A percentile compares a stretch with the other conserved stretches of the same genome.
These are phyloP conservation scores for Lecanicillium sp. DNA, from an alignment of 2,329 filamentous ascomycete species.

Conservation along the genomic window DNA sequence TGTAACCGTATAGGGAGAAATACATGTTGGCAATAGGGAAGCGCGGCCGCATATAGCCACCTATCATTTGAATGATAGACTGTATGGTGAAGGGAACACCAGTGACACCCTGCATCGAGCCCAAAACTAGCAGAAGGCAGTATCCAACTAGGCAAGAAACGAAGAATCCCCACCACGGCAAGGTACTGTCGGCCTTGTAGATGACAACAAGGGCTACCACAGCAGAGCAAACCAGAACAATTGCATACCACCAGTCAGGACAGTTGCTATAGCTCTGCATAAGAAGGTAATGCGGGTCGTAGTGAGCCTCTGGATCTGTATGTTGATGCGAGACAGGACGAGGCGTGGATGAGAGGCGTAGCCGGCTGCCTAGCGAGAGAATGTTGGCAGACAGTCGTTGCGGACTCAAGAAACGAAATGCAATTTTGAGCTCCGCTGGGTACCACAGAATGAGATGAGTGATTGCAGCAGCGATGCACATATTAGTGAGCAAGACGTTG, in stretches of 20 bases:
- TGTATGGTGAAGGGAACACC: constrained; percentile 36
- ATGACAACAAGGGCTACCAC: constrained; percentile 33
- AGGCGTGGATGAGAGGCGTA: not conserved
- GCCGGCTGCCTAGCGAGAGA: not conserved
- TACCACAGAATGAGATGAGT: constrained; percentile 22
- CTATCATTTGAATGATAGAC: constrained; percentile 40
- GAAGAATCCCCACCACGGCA: constrained; percentile 36
- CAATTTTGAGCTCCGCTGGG: constrained; percentile 18
- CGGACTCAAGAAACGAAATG: constrained; percentile 16
- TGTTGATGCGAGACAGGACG: constrained; percentile 7
- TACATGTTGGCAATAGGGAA: constrained; percentile 38
- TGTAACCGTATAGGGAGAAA: constrained; percentile 33
- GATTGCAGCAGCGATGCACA: constrained; percentile 41
- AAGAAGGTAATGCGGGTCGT: constrained; percentile 39
- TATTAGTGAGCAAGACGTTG: constrained; percentile 38
- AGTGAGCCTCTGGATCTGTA: constrained; percentile 15
- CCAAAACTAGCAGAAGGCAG: constrained; percentile 35
- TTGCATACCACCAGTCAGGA: constrained; percentile 37
- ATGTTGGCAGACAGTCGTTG: not conserved
- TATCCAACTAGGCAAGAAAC: constrained; percentile 30
- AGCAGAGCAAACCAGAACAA: constrained; percentile 28
- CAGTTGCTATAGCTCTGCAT: constrained; percentile 33
- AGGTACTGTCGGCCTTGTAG: constrained; percentile 23
- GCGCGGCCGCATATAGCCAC: constrained; percentile 39
- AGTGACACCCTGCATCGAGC: constrained; percentile 30